Conservation (phyloP, 257 asterid species). For the Solanum sitiens region DNA sequence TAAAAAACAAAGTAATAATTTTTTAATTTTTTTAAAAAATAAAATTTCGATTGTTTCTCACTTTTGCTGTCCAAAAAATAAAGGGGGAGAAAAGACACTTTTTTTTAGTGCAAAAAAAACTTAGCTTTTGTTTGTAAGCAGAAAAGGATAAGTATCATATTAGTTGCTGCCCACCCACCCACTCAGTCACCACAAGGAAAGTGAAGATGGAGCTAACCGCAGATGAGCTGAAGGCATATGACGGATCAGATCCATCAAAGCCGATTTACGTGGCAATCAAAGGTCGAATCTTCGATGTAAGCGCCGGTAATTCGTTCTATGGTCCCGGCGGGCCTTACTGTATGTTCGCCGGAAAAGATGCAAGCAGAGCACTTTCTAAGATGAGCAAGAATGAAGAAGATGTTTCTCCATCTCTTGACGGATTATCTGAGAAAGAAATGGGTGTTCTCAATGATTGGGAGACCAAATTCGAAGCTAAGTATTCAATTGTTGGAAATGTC, state of each 20-base stretch:
- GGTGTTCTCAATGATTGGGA: constrained; percentile 90
- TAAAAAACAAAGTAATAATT: too few relatives aligned
- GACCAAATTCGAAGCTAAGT: constrained; percentile 88
- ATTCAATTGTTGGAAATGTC: constrained; percentile 67
- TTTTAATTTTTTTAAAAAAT: too few relatives aligned
- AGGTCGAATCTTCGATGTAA: constrained; percentile 70
- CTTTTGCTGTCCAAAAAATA: background rate
- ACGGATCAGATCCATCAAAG: constrained; percentile 79
- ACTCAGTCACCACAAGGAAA: background rate
- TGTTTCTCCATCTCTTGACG: constrained; percentile 47
- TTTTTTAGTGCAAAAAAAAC: background rate
- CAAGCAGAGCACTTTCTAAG: constrained; percentile 94
- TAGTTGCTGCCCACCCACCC: background rate
- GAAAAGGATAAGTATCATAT: background rate
- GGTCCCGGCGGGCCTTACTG: constrained; percentile 82
- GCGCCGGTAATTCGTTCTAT: constrained; percentile 76
- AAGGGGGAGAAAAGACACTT: background rate
- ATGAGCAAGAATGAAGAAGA: constrained; percentile 86
- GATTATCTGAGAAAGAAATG: constrained; percentile 84
- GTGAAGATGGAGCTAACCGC: constrained; percentile 44
- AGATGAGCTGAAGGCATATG: constrained; percentile 56
- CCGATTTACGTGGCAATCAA: constrained; percentile 83
- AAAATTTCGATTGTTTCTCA: background rate
- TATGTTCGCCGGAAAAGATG: constrained; percentile 93
- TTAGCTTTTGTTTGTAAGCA: background rate